Percentiles rank a stretch among this genome's conserved stretches.
phyloP scores from a whole-genome alignment of 2,329 filamentous ascomycete genomes.

The Metarhizium guizhouense region DNA sequence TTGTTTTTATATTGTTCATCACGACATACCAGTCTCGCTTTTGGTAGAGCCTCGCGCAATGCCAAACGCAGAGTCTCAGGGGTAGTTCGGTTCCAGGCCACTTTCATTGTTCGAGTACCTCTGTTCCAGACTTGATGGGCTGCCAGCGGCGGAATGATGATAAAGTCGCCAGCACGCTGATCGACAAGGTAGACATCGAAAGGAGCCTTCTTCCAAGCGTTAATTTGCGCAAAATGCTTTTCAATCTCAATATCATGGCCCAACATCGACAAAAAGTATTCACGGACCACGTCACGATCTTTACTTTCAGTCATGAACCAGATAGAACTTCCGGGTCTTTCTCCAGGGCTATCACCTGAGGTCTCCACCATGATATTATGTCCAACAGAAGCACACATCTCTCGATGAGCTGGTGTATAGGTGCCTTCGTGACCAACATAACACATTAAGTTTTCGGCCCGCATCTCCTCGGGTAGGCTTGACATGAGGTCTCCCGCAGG shows the following conservation, averaged over 20 bases:
- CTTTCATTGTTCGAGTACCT: constrained; percentile 91
- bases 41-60: constrained; percentile 76
- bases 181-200: constrained; percentile 92
- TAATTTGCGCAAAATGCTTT: constrained; percentile 90
- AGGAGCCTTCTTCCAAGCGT: constrained; percentile 89
- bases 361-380: constrained; percentile 99
- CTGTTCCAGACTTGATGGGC: constrained; percentile 98
- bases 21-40: constrained; percentile 82
- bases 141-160: constrained; percentile 84
- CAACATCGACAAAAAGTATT: constrained; percentile 87
- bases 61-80: constrained; percentile 85
- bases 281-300: constrained; percentile 79
- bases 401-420: constrained; percentile 87
- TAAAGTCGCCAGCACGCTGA: constrained; percentile 83
- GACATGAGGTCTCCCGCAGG: constrained; percentile 91
- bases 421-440: constrained; percentile 97
- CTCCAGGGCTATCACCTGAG: constrained; percentile 62
- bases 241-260: constrained; percentile 97
- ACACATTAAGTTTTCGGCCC: constrained; percentile 94
- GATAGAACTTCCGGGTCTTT: constrained; percentile 79
- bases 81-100: constrained; percentile 94
- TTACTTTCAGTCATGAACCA: constrained; percentile 99
- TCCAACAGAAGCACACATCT: constrained; percentile 94
- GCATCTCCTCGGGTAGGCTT: constrained; percentile 75
- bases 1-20: constrained; percentile 99